These are phyloP conservation scores for Vitis rotundifolia DNA, from an alignment of 164 flowering plant genomes.

Conservation along the genomic window DNA sequence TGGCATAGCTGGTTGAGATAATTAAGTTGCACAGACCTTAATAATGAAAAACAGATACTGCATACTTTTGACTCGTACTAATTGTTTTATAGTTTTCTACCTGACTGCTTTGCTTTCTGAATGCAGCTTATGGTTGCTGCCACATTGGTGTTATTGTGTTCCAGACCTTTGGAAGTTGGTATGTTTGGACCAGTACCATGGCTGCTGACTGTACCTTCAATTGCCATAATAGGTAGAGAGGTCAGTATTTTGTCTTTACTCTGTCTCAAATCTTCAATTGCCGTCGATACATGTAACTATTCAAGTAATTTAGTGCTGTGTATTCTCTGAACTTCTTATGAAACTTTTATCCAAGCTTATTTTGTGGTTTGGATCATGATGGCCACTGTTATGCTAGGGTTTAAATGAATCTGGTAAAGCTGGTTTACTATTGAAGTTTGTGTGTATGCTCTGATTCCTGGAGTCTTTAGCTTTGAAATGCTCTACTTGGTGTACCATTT, in stretches of 20 bases:
- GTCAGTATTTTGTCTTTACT: conserved; percentile 23
- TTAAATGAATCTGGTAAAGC: too few species aligned
- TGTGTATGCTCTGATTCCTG: too few species aligned
- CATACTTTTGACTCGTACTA: background rate
- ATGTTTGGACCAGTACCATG: conserved; percentile 69
- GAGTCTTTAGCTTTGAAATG: too few species aligned
- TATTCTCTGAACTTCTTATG: too few species aligned
- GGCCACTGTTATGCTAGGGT: too few species aligned
- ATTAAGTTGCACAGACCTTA: background rate
- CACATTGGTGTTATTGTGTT: conserved; percentile 82
- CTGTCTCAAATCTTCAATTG: too few species aligned
- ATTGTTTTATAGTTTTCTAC: background rate
- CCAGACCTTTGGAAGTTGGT: conserved; percentile 60
- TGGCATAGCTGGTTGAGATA: background rate
- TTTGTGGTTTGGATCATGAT: too few species aligned
- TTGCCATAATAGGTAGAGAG: conserved; percentile 97
- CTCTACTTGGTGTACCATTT: too few species aligned
- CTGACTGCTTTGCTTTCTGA: conserved; percentile 18
- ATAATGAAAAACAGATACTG: background rate
- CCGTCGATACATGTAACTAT: too few species aligned
- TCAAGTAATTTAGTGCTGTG: too few species aligned
- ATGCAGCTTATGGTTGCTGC: conserved; percentile 99
- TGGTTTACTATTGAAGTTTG: too few species aligned
- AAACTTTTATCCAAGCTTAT: too few species aligned
- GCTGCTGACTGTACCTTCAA: conserved; percentile 82